Evolutionary conservation across 208 protist species (phyloP).

Genomic region (Acanthamoeba triangularis): DNA sequence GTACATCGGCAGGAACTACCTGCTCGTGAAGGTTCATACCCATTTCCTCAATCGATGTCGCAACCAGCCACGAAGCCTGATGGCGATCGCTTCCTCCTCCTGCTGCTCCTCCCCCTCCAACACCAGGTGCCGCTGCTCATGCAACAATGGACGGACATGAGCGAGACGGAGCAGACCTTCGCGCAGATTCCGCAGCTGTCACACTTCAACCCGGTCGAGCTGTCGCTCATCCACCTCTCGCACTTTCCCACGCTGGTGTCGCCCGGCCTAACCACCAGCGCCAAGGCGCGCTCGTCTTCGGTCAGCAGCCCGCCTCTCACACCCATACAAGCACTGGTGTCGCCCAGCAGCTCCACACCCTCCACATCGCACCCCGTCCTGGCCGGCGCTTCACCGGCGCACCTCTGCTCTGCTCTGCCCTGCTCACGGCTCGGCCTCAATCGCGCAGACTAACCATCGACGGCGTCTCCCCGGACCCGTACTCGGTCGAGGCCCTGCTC

Average conservation of each 20-base stretch:
- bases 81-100: no score
- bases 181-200: neutral
- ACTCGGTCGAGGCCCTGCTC: constrained; percentile 10
- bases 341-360: neutral
- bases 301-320: neutral
- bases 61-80: neutral
- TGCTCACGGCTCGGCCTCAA: no score
- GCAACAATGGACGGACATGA: neutral
- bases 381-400: neutral
- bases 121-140: constrained; percentile 1
- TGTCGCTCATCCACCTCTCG: neutral
- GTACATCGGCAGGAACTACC: constrained; percentile 8
- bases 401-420: neutral
- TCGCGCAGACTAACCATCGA: neutral
- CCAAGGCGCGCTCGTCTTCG: neutral
- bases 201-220: constrained; percentile 14
- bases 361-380: neutral
- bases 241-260: constrained; percentile 47
- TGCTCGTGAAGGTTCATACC: constrained; percentile 10
- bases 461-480: neutral
- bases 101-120: no score
- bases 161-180: neutral
- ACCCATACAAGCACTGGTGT: neutral
- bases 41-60: neutral
- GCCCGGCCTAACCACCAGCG: neutral